Evolutionary conservation across 768 basidiomycete species (phyloP).

Genomic region (Xerocomellus amylosporus): DNA sequence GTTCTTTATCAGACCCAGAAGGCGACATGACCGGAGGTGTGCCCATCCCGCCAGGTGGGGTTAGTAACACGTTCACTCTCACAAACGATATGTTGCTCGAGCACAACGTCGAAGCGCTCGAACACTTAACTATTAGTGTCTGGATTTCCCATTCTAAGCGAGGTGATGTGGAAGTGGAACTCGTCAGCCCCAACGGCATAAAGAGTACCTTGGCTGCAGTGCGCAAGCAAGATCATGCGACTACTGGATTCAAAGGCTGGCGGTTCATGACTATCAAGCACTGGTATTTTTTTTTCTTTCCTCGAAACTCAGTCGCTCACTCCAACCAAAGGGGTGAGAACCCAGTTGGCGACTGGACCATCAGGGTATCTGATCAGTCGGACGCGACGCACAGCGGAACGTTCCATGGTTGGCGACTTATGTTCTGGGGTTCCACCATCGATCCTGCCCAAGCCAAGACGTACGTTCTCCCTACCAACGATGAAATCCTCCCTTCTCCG

Average conservation of each 20-base stretch:
- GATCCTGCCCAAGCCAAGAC: conserved; percentile 64
- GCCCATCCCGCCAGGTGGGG: conserved; percentile 61
- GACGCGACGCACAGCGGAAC: conserved; percentile 54
- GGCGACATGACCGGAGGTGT: conserved; percentile 58
- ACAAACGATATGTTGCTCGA: conserved; percentile 62
- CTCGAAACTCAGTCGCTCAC: conserved; percentile 15
- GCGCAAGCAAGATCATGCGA: conserved; percentile 61
- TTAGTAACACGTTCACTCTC: conserved; percentile 61
- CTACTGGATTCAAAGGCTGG: conserved; percentile 87
- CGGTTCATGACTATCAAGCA: conserved; percentile 98
- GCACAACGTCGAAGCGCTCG: conserved; percentile 82
- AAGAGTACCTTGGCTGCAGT: conserved; percentile 78
- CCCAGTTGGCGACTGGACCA: conserved; percentile 86
- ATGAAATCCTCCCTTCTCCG: conserved; percentile 49
- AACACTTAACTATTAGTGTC: conserved; percentile 89
- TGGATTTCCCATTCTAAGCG: conserved; percentile 87
- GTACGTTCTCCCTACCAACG: conserved; percentile 57
- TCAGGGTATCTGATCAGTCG: conserved; percentile 78
- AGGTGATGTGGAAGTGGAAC: conserved; percentile 91
- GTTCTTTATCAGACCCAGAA: conserved; percentile 47
- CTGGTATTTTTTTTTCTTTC: conserved; percentile 52
- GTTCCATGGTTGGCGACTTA: conserved; percentile 90
- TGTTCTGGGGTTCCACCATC: conserved; percentile 85
- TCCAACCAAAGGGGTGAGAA: conserved; percentile 75
- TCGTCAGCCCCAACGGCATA: conserved; percentile 82